These are phyloP conservation scores for Ophiosphaerella korrae DNA, from an alignment of 2,329 filamentous ascomycete species.

Conservation along the genomic window DNA sequence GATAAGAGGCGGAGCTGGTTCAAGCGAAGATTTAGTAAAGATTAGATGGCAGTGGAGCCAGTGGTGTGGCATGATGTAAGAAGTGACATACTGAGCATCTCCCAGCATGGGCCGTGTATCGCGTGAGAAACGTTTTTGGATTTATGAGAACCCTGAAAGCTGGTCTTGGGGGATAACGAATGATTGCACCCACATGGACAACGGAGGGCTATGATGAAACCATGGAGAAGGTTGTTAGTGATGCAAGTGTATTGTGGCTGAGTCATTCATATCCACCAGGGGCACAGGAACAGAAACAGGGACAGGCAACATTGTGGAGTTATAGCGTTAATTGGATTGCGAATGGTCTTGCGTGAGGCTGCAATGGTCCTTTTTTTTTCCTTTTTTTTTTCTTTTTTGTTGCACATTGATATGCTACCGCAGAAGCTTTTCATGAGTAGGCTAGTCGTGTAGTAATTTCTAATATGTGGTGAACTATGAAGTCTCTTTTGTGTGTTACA, in stretches of 20 bases:
- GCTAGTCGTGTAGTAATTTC: conserved; percentile 31
- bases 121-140: not conserved
- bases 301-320: conserved; percentile 9
- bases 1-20: conserved; percentile 90
- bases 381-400: not conserved
- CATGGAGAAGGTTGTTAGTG: conserved; percentile 7
- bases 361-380: not conserved
- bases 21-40: conserved; percentile 77
- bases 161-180: conserved; percentile 2
- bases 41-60: conserved; percentile 31
- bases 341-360: not conserved
- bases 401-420: conserved; percentile 13
- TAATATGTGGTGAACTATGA: conserved; percentile 23
- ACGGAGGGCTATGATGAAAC: conserved; percentile 14
- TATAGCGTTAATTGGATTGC: conserved; percentile 6
- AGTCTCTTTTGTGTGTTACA: conserved; percentile 15
- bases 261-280: conserved; percentile 10
- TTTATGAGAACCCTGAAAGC: conserved; percentile 3
- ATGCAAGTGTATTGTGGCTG: conserved; percentile 4
- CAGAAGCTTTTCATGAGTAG: conserved; percentile 1
- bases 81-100: not conserved
- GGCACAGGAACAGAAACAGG: not conserved
- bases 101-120: too few relatives aligned
- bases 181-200: conserved; percentile 5
- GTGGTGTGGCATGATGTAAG: not conserved